Conservation (phyloP, 768 basidiomycete genomes). For the Boletellus ananas region DNA sequence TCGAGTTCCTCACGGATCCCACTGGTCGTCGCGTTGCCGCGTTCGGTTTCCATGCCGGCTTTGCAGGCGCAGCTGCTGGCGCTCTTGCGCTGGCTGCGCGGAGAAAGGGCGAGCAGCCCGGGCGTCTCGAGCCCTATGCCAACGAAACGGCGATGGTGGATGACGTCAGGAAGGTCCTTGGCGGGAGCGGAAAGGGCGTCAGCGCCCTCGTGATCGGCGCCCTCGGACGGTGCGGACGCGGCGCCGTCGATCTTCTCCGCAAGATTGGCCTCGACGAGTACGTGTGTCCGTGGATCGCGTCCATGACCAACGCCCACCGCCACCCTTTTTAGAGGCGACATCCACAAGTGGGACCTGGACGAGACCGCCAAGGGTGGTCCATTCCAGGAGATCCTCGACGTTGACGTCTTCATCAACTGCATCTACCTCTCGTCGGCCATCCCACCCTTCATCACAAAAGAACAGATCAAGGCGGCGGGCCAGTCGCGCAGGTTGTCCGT, state of each 20-base stretch:
- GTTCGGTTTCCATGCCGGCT: slow-evolving; percentile 97
- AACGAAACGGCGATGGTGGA: slow-evolving; percentile 84
- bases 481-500: slow-evolving; percentile 63
- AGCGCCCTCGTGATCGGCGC: slow-evolving; percentile 95
- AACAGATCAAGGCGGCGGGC: slow-evolving; percentile 72
- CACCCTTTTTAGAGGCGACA: slow-evolving; percentile 64
- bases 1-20: slow-evolving; percentile 90
- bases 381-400: slow-evolving; percentile 91
- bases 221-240: slow-evolving; percentile 89
- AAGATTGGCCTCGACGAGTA: slow-evolving; percentile 95
- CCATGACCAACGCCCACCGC: neutral
- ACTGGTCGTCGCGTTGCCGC: slow-evolving; percentile 90
- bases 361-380: slow-evolving; percentile 98
- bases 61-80: slow-evolving; percentile 94
- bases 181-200: slow-evolving; percentile 66
- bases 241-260: slow-evolving; percentile 91
- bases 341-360: slow-evolving; percentile 95
- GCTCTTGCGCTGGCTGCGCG: slow-evolving; percentile 77
- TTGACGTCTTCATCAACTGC: slow-evolving; percentile 98
- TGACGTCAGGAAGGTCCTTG: slow-evolving; percentile 62
- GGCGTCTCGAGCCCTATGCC: slow-evolving; percentile 70
- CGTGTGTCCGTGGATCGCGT: slow-evolving; percentile 28
- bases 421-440: slow-evolving; percentile 91
- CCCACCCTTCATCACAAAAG: slow-evolving; percentile 74
- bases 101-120: slow-evolving; percentile 55